phyloP scores from a whole-genome alignment of 495 filamentous ascomycete genomes.

The Neurospora sp. region DNA sequence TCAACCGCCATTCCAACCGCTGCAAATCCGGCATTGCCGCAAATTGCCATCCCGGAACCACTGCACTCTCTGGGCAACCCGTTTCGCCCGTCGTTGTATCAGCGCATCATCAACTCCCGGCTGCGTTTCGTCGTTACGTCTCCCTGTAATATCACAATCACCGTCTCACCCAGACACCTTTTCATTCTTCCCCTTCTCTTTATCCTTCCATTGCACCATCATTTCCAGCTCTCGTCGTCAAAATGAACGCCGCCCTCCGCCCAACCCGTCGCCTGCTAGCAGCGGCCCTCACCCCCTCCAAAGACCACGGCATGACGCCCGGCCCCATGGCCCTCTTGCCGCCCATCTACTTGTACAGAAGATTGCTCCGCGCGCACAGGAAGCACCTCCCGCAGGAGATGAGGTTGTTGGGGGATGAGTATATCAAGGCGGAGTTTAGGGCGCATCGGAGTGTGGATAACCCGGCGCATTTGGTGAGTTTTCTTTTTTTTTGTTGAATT shows the following conservation, averaged over 20 bases:
- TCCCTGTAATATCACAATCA: too few relatives aligned
- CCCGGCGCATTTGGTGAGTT: conserved; percentile 75
- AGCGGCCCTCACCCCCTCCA: conserved; percentile 15
- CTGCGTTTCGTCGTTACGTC: not conserved
- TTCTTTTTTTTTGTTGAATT: not conserved
- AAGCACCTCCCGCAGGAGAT: conserved; percentile 61
- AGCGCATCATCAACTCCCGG: not conserved
- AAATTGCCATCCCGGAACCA: not conserved
- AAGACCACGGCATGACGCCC: conserved; percentile 28
- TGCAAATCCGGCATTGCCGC: not conserved
- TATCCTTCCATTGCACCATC: too few relatives aligned
- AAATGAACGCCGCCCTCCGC: not conserved
- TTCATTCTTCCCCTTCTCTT: too few relatives aligned
- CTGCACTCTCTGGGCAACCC: too few relatives aligned
- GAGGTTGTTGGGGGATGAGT: conserved; percentile 78
- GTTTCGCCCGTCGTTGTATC: too few relatives aligned
- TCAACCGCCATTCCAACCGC: not conserved
- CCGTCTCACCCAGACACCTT: too few relatives aligned
- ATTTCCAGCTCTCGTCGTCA: too few relatives aligned
- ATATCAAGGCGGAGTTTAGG: conserved; percentile 84
- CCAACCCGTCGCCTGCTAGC: conserved; percentile 16
- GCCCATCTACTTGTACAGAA: conserved; percentile 81
- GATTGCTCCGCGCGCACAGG: conserved; percentile 77
- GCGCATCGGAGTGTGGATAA: conserved; percentile 76
- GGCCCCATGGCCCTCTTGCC: conserved; percentile 71